phyloP scores from a whole-genome alignment of 2,329 filamentous ascomycete genomes.

The Penicillium sp. region DNA sequence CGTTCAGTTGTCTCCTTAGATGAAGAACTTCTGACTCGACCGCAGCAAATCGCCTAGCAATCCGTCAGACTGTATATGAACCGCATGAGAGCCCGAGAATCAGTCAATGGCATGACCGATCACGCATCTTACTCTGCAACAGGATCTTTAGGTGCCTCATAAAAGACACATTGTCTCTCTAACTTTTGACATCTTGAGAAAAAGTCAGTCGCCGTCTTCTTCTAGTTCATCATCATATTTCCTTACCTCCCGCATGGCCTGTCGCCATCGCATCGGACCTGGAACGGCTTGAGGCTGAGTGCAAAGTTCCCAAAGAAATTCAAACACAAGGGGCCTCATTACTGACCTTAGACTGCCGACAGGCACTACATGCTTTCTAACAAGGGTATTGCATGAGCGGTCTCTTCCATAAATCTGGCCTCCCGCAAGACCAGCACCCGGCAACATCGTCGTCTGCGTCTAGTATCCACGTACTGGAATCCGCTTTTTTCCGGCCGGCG shows the following conservation, averaged over 20 bases:
- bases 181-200: constrained; percentile 26
- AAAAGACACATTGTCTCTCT: constrained; percentile 34
- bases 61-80: neutral
- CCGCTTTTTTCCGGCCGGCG: constrained; percentile 29
- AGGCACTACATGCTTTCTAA: constrained; percentile 35
- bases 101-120: neutral
- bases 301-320: neutral
- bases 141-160: constrained; percentile 30
- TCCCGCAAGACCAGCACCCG: no score
- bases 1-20: constrained; percentile 25
- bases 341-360: constrained; percentile 33
- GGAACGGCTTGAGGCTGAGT: neutral
- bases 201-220: neutral
- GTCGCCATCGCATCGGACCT: constrained; percentile 36
- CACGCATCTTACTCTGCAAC: constrained; percentile 19
- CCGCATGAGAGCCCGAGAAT: no score
- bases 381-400: neutral
- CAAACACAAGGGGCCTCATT: neutral
- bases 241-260: constrained; percentile 32
- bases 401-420: no score
- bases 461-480: constrained; percentile 27
- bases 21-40: constrained; percentile 29
- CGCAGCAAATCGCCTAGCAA: constrained; percentile 25
- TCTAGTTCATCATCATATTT: no score
- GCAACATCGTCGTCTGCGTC: neutral